Evolutionary conservation across 352 stramenopile genomes (phyloP).

Genomic region (Phytopythium mirpurense): DNA sequence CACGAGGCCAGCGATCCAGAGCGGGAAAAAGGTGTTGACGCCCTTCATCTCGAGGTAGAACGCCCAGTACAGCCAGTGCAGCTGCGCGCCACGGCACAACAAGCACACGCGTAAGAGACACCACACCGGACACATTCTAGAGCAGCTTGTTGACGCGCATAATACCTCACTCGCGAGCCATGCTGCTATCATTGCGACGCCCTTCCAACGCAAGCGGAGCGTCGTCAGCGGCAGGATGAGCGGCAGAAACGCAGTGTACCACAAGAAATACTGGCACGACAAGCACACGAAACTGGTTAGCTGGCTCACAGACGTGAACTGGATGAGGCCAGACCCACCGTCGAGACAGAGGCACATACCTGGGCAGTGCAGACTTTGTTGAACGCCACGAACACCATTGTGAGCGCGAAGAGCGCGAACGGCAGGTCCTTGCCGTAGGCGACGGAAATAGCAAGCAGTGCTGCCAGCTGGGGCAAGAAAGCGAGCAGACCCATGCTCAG

Average conservation of each 20-base stretch:
- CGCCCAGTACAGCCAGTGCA: slow-evolving; percentile 89
- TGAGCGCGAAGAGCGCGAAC: slow-evolving; percentile 95
- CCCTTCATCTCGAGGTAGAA: slow-evolving; percentile 90
- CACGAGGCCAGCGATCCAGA: slow-evolving; percentile 84
- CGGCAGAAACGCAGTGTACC: slow-evolving; percentile 94
- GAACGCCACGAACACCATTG: slow-evolving; percentile 98
- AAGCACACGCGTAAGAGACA: not conserved
- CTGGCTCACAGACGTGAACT: too few relatives aligned
- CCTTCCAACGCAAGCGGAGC: slow-evolving; percentile 61
- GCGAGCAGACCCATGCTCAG: slow-evolving; percentile 74
- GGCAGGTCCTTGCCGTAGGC: slow-evolving; percentile 81
- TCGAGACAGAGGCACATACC: slow-evolving; percentile 37
- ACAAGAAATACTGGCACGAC: slow-evolving; percentile 96
- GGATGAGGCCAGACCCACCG: too few relatives aligned
- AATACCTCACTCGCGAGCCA: slow-evolving; percentile 82
- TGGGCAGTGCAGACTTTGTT: slow-evolving; percentile 94
- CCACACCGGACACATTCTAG: too few relatives aligned
- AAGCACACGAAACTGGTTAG: slow-evolving; percentile 19
- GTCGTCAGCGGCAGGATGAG: slow-evolving; percentile 77
- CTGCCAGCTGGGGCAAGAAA: slow-evolving; percentile 81
- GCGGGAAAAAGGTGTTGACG: slow-evolving; percentile 80
- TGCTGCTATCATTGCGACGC: slow-evolving; percentile 44
- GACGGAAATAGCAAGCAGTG: slow-evolving; percentile 69
- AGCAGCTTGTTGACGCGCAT: not conserved
- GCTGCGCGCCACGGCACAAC: slow-evolving; percentile 16